Evolutionary conservation across 2,329 filamentous ascomycete genomes (phyloP), one percentile per base, ranked within the genome.

Genomic region (Lasiodiplodia citricola): DNA sequence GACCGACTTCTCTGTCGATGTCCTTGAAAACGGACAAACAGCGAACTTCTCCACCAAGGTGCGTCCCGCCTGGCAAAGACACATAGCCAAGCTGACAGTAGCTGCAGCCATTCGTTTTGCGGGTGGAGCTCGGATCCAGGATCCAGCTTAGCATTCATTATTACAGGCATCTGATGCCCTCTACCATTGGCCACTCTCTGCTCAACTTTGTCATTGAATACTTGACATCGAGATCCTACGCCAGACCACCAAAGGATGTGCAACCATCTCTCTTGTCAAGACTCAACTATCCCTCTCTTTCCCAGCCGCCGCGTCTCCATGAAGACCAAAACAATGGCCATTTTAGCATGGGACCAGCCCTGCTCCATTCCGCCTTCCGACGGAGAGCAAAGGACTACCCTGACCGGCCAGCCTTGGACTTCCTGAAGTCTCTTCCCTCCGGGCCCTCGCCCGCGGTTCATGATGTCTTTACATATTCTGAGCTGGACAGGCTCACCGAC

Each of bases 401-500:
- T 10, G 37, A 63, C 11, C 62, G 66, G 23, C 56, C 66, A n/a
- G 66, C 66, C 23, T 18, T 68, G 47, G 66, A 68, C 54, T 68
- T 68, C 50, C 31, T 68, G 28, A 55, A 23, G 31, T 60, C 66
- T 18, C 31, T 63, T 50, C 47, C 66, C 7, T 44, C 66, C 16
- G 41, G 6, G 2, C 51, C 54, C 18, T 62, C 56, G 18, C 66
- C 55, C 8, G 66, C 55, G 3, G 50, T 35, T 5, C 66, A 68
- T n/a, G 66, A 68, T 2, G 5, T 68, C 13, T 63, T 54, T 25
- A 63, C 55, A 6, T 68, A 68, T 38, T 57, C 56, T 16, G 56
- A 68, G 50, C 66, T 68, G 10, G 66, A 68, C 50, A 62, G n/a
- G 21, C 66, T 68, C 57, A 68, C 66, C 6, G 37, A 68, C 55